phyloP scores from a whole-genome alignment of 495 filamentous ascomycete genomes.

The Neurospora sp. region DNA sequence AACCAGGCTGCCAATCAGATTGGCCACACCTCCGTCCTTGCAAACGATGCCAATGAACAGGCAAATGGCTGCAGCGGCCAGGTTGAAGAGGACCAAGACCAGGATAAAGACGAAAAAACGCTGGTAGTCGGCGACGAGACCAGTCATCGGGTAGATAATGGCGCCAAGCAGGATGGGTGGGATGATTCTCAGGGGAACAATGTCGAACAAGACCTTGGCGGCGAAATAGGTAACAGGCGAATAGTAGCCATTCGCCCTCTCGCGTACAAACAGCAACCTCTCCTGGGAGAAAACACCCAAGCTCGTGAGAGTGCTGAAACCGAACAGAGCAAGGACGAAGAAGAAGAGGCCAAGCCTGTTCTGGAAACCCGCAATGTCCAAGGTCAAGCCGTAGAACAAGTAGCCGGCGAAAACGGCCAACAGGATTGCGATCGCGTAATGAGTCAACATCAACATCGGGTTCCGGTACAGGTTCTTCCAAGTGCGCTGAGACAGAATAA shows the following conservation, averaged over 20 bases:
- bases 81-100: slow-evolving; percentile 88
- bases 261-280: slow-evolving; percentile 82
- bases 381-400: slow-evolving; percentile 91
- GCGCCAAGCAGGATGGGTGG: slow-evolving; percentile 94
- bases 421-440: slow-evolving; percentile 97
- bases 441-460: slow-evolving; percentile 96
- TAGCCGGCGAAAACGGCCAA: slow-evolving; percentile 89
- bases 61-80: slow-evolving; percentile 86
- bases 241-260: slow-evolving; percentile 96
- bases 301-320: slow-evolving; percentile 89
- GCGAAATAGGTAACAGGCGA: slow-evolving; percentile 94
- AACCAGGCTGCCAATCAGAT: slow-evolving; percentile 86
- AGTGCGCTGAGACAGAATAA: slow-evolving; percentile 79
- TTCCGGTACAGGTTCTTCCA: slow-evolving; percentile 98
- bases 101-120: slow-evolving; percentile 89
- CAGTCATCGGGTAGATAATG: slow-evolving; percentile 96
- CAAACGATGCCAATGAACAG: slow-evolving; percentile 95
- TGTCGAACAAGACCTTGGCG: slow-evolving; percentile 90
- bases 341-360: slow-evolving; percentile 98
- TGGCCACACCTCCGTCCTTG: slow-evolving; percentile 85
- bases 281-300: slow-evolving; percentile 92
- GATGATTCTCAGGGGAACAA: slow-evolving; percentile 85
- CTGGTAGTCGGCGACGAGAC: slow-evolving; percentile 70
- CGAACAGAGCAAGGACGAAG: slow-evolving; percentile 91
- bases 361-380: slow-evolving; percentile 95